Evolutionary conservation across 2,329 filamentous ascomycete genomes (phyloP).

Genomic region (Aspergillus ochraceoroseus): DNA sequence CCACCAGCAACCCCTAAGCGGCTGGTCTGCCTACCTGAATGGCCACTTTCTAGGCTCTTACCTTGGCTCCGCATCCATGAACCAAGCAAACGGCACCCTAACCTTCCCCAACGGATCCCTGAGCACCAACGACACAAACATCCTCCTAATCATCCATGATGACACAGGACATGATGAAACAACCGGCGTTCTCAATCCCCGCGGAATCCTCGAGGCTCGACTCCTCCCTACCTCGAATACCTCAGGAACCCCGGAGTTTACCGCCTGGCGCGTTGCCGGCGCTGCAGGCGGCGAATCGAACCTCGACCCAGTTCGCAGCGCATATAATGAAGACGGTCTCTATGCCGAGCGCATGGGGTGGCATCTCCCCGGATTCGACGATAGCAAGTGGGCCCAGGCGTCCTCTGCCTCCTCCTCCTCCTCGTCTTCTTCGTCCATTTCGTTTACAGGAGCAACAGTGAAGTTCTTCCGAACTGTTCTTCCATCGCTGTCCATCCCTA

Average conservation of each 20-base stretch:
- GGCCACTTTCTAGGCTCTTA: conserved; percentile 53
- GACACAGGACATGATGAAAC: conserved; percentile 41
- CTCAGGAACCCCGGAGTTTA: conserved; percentile 45
- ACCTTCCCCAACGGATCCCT: conserved; percentile 50
- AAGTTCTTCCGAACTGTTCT: conserved; percentile 54
- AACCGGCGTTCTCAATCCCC: conserved; percentile 28
- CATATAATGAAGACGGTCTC: conserved; percentile 56
- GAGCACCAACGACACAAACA: conserved; percentile 48
- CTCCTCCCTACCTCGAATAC: conserved; percentile 35
- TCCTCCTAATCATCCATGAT: conserved; percentile 58
- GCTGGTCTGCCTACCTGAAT: conserved; percentile 57
- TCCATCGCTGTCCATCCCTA: conserved; percentile 49
- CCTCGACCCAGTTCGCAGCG: conserved; percentile 54
- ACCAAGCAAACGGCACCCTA: conserved; percentile 37
- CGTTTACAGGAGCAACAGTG: conserved; percentile 50
- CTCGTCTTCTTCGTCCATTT: conserved; percentile 26
- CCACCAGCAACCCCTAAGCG: conserved; percentile 28
- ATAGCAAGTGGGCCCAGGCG: conserved; percentile 45
- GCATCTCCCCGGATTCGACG: conserved; percentile 55
- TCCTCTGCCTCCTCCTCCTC: conserved; percentile 23
- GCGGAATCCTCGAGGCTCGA: conserved; percentile 45
- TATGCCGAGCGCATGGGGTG: conserved; percentile 56
- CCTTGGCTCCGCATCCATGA: conserved; percentile 39
- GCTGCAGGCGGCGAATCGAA: conserved; percentile 51
- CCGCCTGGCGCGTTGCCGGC: conserved; percentile 55